phyloP scores from a whole-genome alignment of 169 alveolate genomes.

The Eimeria tenella region DNA sequence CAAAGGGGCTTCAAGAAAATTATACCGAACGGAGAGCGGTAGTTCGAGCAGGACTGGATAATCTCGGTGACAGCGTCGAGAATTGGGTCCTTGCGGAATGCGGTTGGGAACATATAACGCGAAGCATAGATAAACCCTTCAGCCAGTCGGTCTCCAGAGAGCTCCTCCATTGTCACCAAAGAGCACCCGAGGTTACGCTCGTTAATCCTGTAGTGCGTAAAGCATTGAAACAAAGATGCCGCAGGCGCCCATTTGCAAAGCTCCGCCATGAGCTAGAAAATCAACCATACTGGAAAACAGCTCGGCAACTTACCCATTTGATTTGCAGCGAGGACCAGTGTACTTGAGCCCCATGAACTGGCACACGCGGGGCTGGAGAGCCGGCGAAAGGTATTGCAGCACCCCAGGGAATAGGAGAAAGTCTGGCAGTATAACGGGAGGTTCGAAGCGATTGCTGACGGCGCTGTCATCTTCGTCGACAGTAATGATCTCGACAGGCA shows the following conservation, averaged over 20 bases:
- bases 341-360: conserved; percentile 67
- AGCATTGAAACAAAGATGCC: too few species aligned
- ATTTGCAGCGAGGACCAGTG: conserved; percentile 63
- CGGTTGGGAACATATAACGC: conserved; percentile 84
- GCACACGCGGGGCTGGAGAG: conserved; percentile 76
- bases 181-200: conserved; percentile 76
- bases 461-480: conserved; percentile 55
- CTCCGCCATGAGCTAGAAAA: not conserved
- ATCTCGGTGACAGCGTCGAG: conserved; percentile 82
- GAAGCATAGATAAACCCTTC: conserved; percentile 86
- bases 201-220: conserved; percentile 61
- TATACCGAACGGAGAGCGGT: conserved; percentile 72
- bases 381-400: conserved; percentile 45
- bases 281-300: not conserved
- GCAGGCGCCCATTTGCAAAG: not conserved
- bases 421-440: conserved; percentile 53
- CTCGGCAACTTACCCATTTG: conserved; percentile 18
- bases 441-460: conserved; percentile 36
- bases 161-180: conserved; percentile 78
- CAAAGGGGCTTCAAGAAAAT: conserved; percentile 72
- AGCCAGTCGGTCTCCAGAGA: conserved; percentile 83
- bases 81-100: conserved; percentile 82
- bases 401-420: conserved; percentile 23
- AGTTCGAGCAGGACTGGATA: conserved; percentile 71
- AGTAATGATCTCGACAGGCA: conserved; percentile 45